Percentiles rank a stretch among this genome's conserved stretches.
Conservation (phyloP, 352 stramenopile genomes). For the Pythium dissimile region DNA sequence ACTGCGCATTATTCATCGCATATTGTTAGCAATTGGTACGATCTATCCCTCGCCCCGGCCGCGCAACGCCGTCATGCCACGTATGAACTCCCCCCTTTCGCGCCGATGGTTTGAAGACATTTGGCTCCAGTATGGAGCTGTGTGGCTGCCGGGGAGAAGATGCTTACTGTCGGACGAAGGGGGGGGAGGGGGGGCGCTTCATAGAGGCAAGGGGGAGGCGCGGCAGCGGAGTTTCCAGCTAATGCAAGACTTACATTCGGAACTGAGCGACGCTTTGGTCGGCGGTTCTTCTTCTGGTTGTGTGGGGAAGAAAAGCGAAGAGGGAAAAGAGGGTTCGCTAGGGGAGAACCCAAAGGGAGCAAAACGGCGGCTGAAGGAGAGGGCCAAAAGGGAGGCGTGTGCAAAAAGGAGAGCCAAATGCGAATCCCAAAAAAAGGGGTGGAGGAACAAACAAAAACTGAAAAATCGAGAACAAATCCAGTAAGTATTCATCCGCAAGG, state of each 20-base stretch:
- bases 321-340: slow-evolving; percentile 10
- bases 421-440: slow-evolving; percentile 23
- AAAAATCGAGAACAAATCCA: slow-evolving; percentile 20
- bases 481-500: not conserved
- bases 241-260: slow-evolving; percentile 24
- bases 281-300: slow-evolving; percentile 29
- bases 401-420: slow-evolving; percentile 14
- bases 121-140: no score
- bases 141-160: no score
- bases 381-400: slow-evolving; percentile 15
- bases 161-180: no score
- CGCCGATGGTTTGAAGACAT: no score
- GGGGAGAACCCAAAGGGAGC: not conserved
- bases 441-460: not conserved
- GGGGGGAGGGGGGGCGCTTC: not conserved
- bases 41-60: no score
- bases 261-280: slow-evolving; percentile 24
- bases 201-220: not conserved
- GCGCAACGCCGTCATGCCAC: no score
- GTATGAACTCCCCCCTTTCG: no score
- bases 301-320: slow-evolving; percentile 30
- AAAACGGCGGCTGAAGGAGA: slow-evolving; percentile 9
- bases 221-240: not conserved
- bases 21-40: not conserved
- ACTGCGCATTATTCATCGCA: not conserved